Base-by-base conservation (phyloP, 768 basidiomycete genomes). In the Agaricus subrufescens region DNA sequence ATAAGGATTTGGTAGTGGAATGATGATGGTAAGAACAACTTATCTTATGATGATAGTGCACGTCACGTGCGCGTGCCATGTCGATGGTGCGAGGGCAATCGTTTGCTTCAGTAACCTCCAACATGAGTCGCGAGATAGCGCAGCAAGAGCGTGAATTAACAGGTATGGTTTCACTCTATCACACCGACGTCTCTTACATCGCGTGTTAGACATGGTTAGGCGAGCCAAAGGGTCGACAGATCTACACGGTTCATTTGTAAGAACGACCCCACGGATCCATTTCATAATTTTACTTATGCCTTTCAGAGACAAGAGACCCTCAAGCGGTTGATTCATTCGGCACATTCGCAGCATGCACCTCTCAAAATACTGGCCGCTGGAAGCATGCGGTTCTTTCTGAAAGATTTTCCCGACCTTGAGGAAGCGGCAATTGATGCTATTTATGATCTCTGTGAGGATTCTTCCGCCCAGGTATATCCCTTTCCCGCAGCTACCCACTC, bases 371-470 rank as follows among this genome's bases (percentile, higher is more conserved):
- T 84, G 31, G 85, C 83, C 0, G 86, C 86, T 0, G 69, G 69
- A 31, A 77, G 83, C 50, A 79, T 89, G 54, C 78, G 73, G 34
- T 60, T 69, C 48, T 84, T 84, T 65, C 82, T 89, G 71, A 79
- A 71, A 60, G 82, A 86, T 67, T 86, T 87, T 61, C 81, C 83
- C 0, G 87, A 87, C 45, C 70, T 85, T n/a, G 84, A 87, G 65
- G 88, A 89, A 61, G 80, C 80, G 23, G 85, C 85, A 5, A 87
- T 89, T 63, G 85, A 89, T 61, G 84, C 85, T n/a, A 78, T 89
- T 11, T 89, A 89, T 62, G 87, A 89, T 69, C 70, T 89, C 0
- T 89, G 87, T 65, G 87, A 89, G 66, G 87, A 89, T 71, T 79
- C 79, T 47, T 77, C 78, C 39, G 61, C 76, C 11, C 71, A 71